Evolutionary conservation across 805 yeast genomes (phyloP).

Genomic region (Yarrowia sp.): DNA sequence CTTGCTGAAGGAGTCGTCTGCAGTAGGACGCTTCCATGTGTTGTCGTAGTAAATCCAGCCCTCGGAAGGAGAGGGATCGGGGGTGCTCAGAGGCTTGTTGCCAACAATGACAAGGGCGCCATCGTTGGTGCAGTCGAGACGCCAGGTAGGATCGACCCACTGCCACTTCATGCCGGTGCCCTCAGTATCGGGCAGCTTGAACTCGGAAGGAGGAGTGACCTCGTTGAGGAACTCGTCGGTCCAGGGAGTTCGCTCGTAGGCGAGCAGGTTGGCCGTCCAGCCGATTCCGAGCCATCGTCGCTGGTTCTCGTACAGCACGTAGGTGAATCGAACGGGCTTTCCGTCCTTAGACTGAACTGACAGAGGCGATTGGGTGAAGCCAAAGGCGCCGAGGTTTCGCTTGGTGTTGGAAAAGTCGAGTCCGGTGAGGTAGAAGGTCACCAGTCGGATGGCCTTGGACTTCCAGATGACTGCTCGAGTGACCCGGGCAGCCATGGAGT

Average conservation of each 20-base stretch:
- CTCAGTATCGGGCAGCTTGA: constrained; percentile 77
- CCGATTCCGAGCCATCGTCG: constrained; percentile 98
- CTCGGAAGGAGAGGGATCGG: constrained; percentile 73
- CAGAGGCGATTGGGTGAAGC: constrained; percentile 43
- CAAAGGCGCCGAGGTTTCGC: constrained; percentile 46
- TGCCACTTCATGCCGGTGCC: constrained; percentile 82
- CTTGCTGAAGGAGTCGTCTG: constrained; percentile 86
- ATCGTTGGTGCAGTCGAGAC: constrained; percentile 85
- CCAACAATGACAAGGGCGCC: constrained; percentile 75
- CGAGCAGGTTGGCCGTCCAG: constrained; percentile 90
- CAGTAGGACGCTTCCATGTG: constrained; percentile 90
- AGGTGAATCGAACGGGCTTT: constrained; percentile 79
- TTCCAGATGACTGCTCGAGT: constrained; percentile 87
- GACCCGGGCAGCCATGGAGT: constrained; percentile 83
- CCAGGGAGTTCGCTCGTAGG: constrained; percentile 96
- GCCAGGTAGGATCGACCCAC: constrained; percentile 95
- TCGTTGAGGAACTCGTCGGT: constrained; percentile 95
- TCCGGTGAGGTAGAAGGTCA: constrained; percentile 86
- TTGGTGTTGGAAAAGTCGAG: constrained; percentile 68
- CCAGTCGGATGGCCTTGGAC: constrained; percentile 69
- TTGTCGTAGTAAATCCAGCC: constrained; percentile 91
- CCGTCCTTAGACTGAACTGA: constrained; percentile 49
- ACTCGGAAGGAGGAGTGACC: constrained; percentile 74
- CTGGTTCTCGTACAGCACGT: constrained; percentile 92
- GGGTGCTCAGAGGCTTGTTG: constrained; percentile 56